A percentile compares a stretch with the other conserved stretches of the same genome.
These are phyloP conservation scores for Podaxis sp. DNA, from an alignment of 768 basidiomycete genomes.

Conservation along the genomic window DNA sequence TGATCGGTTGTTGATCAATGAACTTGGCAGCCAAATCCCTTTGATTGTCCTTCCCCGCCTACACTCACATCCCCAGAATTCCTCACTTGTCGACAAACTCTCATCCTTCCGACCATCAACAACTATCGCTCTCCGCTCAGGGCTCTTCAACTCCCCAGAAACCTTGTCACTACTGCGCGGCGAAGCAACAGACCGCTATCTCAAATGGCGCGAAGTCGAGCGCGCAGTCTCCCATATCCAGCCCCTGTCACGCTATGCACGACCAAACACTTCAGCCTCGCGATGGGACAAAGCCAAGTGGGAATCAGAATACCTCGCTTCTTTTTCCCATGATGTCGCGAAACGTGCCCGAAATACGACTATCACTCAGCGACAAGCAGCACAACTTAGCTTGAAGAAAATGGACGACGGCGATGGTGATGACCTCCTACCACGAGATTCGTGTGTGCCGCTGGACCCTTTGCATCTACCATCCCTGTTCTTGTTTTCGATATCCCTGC, in stretches of 20 bases:
- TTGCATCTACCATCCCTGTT: conserved; percentile 65
- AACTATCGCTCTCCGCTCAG: conserved; percentile 48
- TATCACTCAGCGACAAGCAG: conserved; percentile 1
- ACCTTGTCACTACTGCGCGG: conserved; percentile 52
- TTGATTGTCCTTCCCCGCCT: conserved; percentile 51
- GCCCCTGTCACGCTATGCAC: not conserved
- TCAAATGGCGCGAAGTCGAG: conserved; percentile 72
- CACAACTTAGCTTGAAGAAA: not conserved
- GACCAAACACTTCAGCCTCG: conserved; percentile 16
- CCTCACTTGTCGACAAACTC: conserved; percentile 29
- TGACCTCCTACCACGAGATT: conserved; percentile 5
- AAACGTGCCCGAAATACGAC: conserved; percentile 39
- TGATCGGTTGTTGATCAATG: conserved; percentile 48
- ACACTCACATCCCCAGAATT: conserved; percentile 27
- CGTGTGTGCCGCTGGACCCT: conserved; percentile 47
- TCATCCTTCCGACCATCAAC: conserved; percentile 59
- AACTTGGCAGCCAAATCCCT: conserved; percentile 53
- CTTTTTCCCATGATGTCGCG: conserved; percentile 63
- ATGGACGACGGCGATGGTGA: conserved; percentile 1
- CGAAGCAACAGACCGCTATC: conserved; percentile 68
- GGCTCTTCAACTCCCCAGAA: conserved; percentile 65
- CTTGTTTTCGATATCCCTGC: conserved; percentile 57
- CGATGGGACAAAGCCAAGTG: conserved; percentile 62
- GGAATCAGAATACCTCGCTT: conserved; percentile 64
- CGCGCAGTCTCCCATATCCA: conserved; percentile 37